Conservation (phyloP, 2,329 filamentous ascomycete species). For the Epichloe scottii region DNA sequence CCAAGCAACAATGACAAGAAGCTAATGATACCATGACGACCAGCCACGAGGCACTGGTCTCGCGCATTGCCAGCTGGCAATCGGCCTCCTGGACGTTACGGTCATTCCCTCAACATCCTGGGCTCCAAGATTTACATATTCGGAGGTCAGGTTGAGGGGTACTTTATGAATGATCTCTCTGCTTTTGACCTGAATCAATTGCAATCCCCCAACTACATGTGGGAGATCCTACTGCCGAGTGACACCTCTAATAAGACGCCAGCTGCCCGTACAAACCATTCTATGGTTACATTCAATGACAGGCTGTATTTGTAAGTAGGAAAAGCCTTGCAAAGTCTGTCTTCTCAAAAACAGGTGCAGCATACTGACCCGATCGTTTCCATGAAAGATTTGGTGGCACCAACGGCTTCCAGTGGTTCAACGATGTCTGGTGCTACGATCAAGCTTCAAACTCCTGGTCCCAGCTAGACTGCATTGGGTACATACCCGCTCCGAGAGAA, state of each 20-base stretch:
- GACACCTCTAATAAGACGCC: constrained; percentile 47
- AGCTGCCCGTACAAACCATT: constrained; percentile 87
- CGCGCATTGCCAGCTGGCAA: constrained; percentile 78
- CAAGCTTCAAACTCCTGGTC: constrained; percentile 71
- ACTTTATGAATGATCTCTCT: constrained; percentile 94
- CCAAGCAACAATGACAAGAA: neutral
- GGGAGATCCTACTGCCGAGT: constrained; percentile 78
- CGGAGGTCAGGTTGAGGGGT: constrained; percentile 91
- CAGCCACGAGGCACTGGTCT: constrained; percentile 97
- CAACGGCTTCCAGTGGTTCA: constrained; percentile 94
- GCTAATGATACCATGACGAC: constrained; percentile 9
- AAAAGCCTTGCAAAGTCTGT: neutral
- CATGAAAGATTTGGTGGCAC: constrained; percentile 77
- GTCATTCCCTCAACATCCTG: constrained; percentile 90
- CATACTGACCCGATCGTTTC: constrained; percentile 2
- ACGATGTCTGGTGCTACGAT: constrained; percentile 96
- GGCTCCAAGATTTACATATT: constrained; percentile 97
- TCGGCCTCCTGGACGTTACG: constrained; percentile 81
- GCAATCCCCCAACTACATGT: constrained; percentile 80
- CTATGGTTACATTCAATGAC: constrained; percentile 82
- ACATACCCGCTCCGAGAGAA: constrained; percentile 87
- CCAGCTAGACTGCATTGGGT: constrained; percentile 90
- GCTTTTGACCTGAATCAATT: constrained; percentile 93
- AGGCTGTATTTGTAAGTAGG: constrained; percentile 75
- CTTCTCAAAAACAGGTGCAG: neutral